phyloP scores from a whole-genome alignment of 805 yeast species.

The Nakazawaea wickerhamii region DNA sequence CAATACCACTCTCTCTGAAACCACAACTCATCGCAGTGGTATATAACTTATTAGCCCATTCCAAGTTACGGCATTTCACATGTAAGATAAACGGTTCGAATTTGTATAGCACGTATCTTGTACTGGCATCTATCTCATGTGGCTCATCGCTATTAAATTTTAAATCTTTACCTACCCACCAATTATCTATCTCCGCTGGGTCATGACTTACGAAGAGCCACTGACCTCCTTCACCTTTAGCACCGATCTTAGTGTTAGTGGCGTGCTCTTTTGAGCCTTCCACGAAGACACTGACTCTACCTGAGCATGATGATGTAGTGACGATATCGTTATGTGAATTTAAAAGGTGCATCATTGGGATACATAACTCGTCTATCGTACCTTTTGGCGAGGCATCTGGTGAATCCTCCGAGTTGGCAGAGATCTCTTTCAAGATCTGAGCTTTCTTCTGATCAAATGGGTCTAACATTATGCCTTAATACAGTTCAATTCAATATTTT shows the following conservation, averaged over 20 bases:
- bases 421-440: constrained; percentile 48
- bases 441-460: constrained; percentile 66
- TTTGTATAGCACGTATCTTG: constrained; percentile 64
- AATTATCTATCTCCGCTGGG: constrained; percentile 36
- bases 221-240: constrained; percentile 79
- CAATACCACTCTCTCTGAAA: constrained; percentile 83
- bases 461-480: constrained; percentile 29
- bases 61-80: constrained; percentile 65
- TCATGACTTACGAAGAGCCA: constrained; percentile 84
- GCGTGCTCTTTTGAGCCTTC: constrained; percentile 44
- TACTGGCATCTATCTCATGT: constrained; percentile 15
- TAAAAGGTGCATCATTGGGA: constrained; percentile 67
- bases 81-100: constrained; percentile 85
- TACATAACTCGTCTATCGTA: constrained; percentile 65
- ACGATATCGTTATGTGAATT: constrained; percentile 64
- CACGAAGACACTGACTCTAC: constrained; percentile 74
- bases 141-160: constrained; percentile 17
- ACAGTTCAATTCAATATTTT: not conserved
- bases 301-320: constrained; percentile 86
- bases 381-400: constrained; percentile 87
- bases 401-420: constrained; percentile 31
- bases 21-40: constrained; percentile 79
- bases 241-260: constrained; percentile 47
- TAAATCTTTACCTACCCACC: constrained; percentile 36
- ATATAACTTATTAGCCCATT: constrained; percentile 55